Conservation (phyloP, 2,329 filamentous ascomycete species). For the Chaetomium sp. region DNA sequence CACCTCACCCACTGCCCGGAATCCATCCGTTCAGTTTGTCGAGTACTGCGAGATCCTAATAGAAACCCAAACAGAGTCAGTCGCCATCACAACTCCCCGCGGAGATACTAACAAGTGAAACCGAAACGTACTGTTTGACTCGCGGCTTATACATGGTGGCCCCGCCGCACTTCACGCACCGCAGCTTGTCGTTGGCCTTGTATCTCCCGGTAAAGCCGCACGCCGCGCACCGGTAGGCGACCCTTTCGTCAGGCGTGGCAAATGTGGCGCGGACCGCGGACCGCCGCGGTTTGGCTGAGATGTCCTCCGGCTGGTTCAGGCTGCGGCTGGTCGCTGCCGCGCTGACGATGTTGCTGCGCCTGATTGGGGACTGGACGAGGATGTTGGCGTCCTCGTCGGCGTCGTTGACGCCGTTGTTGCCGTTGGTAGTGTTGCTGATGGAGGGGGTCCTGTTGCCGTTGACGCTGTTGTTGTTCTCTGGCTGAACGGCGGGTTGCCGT, state of each 20-base stretch:
- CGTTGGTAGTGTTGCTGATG: not conserved
- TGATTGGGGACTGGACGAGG: not conserved
- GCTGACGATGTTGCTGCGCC: conserved; percentile 1
- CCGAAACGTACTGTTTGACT: conserved; percentile 9
- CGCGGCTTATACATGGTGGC: conserved; percentile 16
- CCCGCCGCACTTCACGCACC: conserved; percentile 18
- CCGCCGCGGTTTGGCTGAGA: not conserved
- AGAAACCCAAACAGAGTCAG: not conserved
- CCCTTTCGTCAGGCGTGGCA: conserved; percentile 15
- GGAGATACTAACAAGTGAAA: not conserved
- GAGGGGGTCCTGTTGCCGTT: not conserved
- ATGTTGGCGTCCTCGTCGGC: not conserved
- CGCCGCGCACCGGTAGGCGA: conserved; percentile 17
- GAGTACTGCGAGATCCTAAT: conserved; percentile 4
- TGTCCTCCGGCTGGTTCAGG: not conserved
- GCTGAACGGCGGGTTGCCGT: no score
- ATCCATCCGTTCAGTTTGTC: not conserved
- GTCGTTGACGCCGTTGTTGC: not conserved
- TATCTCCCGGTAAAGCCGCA: conserved; percentile 1
- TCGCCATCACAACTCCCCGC: no score
- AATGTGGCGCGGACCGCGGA: not conserved
- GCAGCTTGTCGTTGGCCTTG: conserved; percentile 14
- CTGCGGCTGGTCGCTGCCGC: not conserved
- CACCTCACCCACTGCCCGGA: not conserved
- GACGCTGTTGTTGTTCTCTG: not conserved